Percentiles rank a stretch among this genome's conserved stretches.
These are phyloP conservation scores for Musa troglodytarum DNA, from an alignment of 176 grass and related monocot genomes.

Conservation along the genomic window DNA sequence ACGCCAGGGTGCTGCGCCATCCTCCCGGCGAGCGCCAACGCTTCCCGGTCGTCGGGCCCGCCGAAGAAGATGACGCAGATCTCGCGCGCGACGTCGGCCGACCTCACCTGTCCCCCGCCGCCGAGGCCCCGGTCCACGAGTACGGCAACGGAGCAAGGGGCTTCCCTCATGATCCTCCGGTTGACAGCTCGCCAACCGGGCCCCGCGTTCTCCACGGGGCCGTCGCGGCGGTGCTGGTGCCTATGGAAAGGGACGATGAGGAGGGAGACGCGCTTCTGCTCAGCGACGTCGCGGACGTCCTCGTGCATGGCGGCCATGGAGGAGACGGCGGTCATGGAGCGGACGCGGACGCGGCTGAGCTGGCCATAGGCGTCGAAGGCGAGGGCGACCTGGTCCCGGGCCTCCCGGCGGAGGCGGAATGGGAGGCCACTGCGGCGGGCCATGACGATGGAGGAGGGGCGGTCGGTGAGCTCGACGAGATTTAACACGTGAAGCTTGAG, in stretches of 20 bases:
- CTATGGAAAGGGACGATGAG: constrained; percentile 55
- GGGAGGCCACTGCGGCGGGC: constrained; percentile 29
- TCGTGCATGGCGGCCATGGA: constrained; percentile 42
- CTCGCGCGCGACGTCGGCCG: constrained; percentile 21
- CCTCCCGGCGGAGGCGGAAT: background rate
- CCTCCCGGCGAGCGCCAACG: constrained; percentile 21
- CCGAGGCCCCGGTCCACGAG: constrained; percentile 43
- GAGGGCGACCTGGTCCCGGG: background rate
- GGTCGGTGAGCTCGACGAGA: constrained; percentile 47
- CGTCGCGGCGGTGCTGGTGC: constrained; percentile 52
- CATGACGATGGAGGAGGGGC: constrained; percentile 46
- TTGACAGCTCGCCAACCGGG: constrained; percentile 37
- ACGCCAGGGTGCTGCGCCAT: constrained; percentile 27
- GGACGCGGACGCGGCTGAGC: constrained; percentile 20
- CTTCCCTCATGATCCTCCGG: constrained; percentile 28
- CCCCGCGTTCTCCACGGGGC: constrained; percentile 43
- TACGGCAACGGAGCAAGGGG: constrained; percentile 60
- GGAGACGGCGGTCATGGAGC: constrained; percentile 44
- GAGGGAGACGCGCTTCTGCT: constrained; percentile 48
- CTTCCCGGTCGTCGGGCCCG: constrained; percentile 21
- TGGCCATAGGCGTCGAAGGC: constrained; percentile 30
- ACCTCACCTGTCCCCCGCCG: background rate
- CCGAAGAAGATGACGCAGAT: constrained; percentile 31
- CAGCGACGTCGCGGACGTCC: constrained; percentile 44
- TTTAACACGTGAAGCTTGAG: constrained; percentile 41